Evolutionary conservation across 2,329 filamentous ascomycete species (phyloP).

Genomic region (Phyllosticta paracitricarpa): DNA sequence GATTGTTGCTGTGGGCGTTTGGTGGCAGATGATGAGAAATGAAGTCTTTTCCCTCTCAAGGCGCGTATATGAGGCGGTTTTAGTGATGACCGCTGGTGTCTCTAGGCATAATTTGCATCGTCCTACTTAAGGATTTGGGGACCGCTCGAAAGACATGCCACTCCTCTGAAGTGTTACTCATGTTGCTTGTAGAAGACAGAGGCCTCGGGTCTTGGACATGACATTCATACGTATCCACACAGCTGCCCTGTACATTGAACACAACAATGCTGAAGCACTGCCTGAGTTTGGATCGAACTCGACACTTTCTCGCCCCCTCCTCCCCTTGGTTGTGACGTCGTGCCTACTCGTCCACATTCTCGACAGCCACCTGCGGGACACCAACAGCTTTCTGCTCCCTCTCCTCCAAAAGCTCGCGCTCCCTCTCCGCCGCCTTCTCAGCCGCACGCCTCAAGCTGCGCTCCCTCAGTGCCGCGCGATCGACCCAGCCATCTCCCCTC

Average conservation of each 20-base stretch:
- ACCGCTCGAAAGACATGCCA: no score
- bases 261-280: no score
- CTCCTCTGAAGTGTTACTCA: no score
- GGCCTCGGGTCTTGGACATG: not conserved
- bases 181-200: no score
- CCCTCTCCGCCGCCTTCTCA: conserved; percentile 13
- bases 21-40: not conserved
- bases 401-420: conserved; percentile 7
- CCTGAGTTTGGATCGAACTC: no score
- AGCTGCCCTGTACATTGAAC: not conserved
- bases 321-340: not conserved
- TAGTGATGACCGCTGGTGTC: not conserved
- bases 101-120: no score
- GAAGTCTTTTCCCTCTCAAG: not conserved
- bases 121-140: no score
- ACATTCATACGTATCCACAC: not conserved
- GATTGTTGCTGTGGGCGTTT: not conserved
- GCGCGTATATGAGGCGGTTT: not conserved
- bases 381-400: conserved; percentile 2
- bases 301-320: no score
- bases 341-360: not conserved
- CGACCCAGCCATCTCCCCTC: conserved; percentile 64
- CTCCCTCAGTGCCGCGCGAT: conserved; percentile 37
- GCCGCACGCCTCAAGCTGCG: conserved; percentile 4
- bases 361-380: not conserved